These are phyloP conservation scores for Pseudogymnoascus sp. DNA, from an alignment of 2,329 filamentous ascomycete genomes.

Conservation along the genomic window DNA sequence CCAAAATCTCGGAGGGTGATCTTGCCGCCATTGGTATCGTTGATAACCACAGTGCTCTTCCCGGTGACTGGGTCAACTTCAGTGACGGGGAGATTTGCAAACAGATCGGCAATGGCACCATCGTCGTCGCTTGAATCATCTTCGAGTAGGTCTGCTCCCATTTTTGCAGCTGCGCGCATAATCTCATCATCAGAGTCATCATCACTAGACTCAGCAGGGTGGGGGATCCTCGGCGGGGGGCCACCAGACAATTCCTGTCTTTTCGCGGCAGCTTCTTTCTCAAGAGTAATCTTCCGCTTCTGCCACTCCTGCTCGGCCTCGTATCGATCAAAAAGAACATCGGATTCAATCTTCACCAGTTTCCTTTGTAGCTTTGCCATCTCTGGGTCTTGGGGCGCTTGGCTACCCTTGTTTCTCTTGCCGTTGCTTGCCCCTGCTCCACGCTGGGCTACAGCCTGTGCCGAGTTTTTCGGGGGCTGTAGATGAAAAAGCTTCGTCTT, in stretches of 20 bases:
- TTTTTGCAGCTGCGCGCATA: constrained; percentile 46
- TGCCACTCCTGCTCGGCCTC: constrained; percentile 60
- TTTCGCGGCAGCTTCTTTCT: constrained; percentile 49
- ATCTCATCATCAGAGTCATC: constrained; percentile 38
- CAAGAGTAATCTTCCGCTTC: constrained; percentile 46
- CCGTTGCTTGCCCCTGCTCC: constrained; percentile 11
- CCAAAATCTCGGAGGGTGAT: constrained; percentile 74
- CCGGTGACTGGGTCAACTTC: constrained; percentile 50
- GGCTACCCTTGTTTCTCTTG: constrained; percentile 12
- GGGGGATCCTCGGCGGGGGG: constrained; percentile 11
- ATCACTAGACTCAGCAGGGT: constrained; percentile 17
- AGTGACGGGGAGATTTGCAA: constrained; percentile 50
- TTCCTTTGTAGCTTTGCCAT: constrained; percentile 63
- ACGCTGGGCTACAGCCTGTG: constrained; percentile 29
- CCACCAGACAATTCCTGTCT: constrained; percentile 33
- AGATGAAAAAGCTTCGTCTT: constrained; percentile 59
- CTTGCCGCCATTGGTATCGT: constrained; percentile 42
- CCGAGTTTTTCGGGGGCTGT: constrained; percentile 38
- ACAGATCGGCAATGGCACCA: constrained; percentile 45
- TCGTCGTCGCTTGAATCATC: constrained; percentile 45
- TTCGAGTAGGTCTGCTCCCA: constrained; percentile 50
- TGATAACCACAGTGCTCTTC: constrained; percentile 48
- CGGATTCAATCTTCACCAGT: constrained; percentile 66
- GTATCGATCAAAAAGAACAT: constrained; percentile 63
- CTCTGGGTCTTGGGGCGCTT: constrained; percentile 28